Evolutionary conservation across 352 stramenopile genomes (phyloP).

Genomic region (Stephanocyclus meneghinianus): DNA sequence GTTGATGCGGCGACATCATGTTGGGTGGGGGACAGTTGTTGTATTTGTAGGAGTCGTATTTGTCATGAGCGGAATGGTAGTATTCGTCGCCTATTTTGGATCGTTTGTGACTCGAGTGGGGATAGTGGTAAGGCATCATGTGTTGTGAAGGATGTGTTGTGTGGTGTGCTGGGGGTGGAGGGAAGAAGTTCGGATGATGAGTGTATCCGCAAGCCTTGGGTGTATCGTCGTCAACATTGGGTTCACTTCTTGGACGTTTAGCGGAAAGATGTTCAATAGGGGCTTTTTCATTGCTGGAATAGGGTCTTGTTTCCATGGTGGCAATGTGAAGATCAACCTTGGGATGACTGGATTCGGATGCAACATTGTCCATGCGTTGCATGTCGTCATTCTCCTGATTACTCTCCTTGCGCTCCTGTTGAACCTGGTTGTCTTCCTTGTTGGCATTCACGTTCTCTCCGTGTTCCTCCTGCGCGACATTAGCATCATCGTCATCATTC

Average conservation of each 20-base stretch:
- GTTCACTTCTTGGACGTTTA: constrained; percentile 9
- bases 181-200: not conserved
- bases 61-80: not conserved
- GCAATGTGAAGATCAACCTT: not conserved
- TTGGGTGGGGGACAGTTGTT: not conserved
- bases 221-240: constrained; percentile 39
- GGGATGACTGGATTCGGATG: not conserved
- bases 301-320: not conserved
- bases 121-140: not conserved
- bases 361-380: not conserved
- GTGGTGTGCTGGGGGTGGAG: not conserved
- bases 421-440: not conserved
- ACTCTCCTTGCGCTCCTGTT: not conserved
- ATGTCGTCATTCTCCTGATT: not conserved
- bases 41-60: not conserved
- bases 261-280: not conserved
- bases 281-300: not conserved
- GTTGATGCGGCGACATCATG: not conserved
- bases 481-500: not conserved
- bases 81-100: not conserved
- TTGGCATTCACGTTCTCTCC: not conserved
- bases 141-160: not conserved
- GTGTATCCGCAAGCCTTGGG: constrained; percentile 34
- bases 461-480: not conserved
- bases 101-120: not conserved